These are phyloP conservation scores for Leccinellum albellum DNA, from an alignment of 768 basidiomycete species.

Conservation along the genomic window DNA sequence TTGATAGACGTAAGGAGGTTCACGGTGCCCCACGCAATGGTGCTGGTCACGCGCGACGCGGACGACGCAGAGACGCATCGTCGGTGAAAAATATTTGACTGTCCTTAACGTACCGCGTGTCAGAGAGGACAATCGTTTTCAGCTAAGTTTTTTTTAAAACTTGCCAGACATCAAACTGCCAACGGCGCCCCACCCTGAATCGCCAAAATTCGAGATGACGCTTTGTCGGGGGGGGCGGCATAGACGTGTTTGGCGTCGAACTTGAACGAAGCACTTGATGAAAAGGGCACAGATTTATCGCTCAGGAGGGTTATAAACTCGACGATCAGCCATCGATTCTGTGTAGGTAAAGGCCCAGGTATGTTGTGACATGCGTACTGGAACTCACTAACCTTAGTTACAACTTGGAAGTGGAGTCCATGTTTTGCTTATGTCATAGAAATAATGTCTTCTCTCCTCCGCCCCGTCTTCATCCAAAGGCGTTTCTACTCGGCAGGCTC, in stretches of 20 bases:
- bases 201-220: slow-evolving; percentile 72
- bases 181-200: slow-evolving; percentile 82
- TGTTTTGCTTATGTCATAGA: slow-evolving; percentile 16
- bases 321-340: too few species aligned
- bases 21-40: slow-evolving; percentile 79
- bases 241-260: slow-evolving; percentile 62
- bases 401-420: too few species aligned
- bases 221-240: slow-evolving; percentile 64
- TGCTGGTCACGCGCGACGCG: slow-evolving; percentile 80
- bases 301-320: too few species aligned
- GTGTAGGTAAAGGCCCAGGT: too few species aligned
- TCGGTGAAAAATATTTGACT: slow-evolving; percentile 90
- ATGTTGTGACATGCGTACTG: too few species aligned
- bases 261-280: slow-evolving; percentile 23
- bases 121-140: background rate
- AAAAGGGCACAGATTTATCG: slow-evolving; percentile 25
- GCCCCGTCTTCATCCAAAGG: slow-evolving; percentile 6
- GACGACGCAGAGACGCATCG: slow-evolving; percentile 82
- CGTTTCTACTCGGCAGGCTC: slow-evolving; percentile 10
- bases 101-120: background rate
- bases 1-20: slow-evolving; percentile 39
- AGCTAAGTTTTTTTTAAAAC: slow-evolving; percentile 26
- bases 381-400: too few species aligned
- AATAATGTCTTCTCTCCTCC: slow-evolving; percentile 11
- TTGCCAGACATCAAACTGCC: slow-evolving; percentile 66